Evolutionary conservation across 1,284 basidiomycete genomes (phyloP).

Genomic region (Kwoniella shivajii): DNA sequence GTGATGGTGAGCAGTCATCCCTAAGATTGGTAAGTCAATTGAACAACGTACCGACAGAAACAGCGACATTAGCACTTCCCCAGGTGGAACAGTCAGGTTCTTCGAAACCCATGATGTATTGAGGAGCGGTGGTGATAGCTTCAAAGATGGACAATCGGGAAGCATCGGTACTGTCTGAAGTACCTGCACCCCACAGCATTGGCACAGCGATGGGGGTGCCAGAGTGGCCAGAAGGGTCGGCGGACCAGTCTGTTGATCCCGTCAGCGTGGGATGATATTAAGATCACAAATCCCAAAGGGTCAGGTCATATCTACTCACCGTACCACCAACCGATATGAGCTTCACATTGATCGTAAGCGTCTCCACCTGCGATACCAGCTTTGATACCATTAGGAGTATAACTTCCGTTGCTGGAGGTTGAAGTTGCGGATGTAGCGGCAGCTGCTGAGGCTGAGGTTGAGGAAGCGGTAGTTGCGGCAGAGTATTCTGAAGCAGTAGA

Average conservation of each 20-base stretch:
- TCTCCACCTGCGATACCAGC: slow-evolving; percentile 49
- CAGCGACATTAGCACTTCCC: slow-evolving; percentile 34
- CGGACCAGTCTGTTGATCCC: slow-evolving; percentile 34
- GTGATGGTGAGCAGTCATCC: not conserved
- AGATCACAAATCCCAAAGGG: too few relatives aligned
- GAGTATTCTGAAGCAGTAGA: slow-evolving; percentile 10
- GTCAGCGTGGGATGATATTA: too few relatives aligned
- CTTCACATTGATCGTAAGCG: slow-evolving; percentile 25
- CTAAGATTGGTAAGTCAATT: not conserved
- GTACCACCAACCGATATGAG: slow-evolving; percentile 52
- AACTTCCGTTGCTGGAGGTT: slow-evolving; percentile 17
- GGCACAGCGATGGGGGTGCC: slow-evolving; percentile 35
- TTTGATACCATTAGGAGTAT: slow-evolving; percentile 46
- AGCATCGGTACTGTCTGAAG: slow-evolving; percentile 36
- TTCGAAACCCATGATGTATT: slow-evolving; percentile 51
- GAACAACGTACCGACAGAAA: slow-evolving; percentile 25
- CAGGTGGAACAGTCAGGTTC: slow-evolving; percentile 52
- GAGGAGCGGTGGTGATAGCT: slow-evolving; percentile 36
- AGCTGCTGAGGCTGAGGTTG: slow-evolving; percentile 8
- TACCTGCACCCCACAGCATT: slow-evolving; percentile 53
- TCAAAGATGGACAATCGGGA: slow-evolving; percentile 44
- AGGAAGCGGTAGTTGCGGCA: slow-evolving; percentile 1
- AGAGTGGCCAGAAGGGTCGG: slow-evolving; percentile 26
- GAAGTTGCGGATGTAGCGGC: slow-evolving; percentile 11
- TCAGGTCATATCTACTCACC: slow-evolving; percentile 27